Evolutionary conservation across 2,329 filamentous ascomycete species (phyloP), one percentile per base, ranked within the genome.

Genomic region (Trichoderma harzianum): DNA sequence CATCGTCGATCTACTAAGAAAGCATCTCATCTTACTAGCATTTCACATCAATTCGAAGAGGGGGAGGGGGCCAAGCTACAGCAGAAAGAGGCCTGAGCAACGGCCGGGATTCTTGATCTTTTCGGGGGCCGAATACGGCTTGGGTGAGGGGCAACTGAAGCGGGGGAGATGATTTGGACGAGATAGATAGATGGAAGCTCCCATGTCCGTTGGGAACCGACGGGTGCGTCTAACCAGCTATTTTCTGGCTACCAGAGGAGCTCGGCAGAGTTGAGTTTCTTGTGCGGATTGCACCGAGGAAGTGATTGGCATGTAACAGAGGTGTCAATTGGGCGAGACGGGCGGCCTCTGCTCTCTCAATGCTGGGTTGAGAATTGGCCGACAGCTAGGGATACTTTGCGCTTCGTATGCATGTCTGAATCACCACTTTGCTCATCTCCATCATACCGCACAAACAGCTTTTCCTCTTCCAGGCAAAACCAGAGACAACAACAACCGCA

Each of bases 141-240:
- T 68, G 70, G 21, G 63, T 72, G 70, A 68, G 70, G 70, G 70
- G 70, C 58, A 68, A 21, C 24, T 36, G 62, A 57, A 64, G 47
- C 47, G 64, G 70, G 70, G 55, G 24, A 58, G 43, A 43, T 30
- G 21, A 2, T 39, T 39, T 34, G 63, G 47, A 67, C n/a, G 39
- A 30, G 30, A 39, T 34, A 57, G 7, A 39, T 10, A 21, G 16
- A 16, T 32, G 11, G 34, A 16, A 43, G 55, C 21, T 58, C 32
- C 21, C 21, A 30, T 43, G 34, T 60, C 57, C 21, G 57, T 62
- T 69, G 66, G 66, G 28, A 69, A 61, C 57, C 66, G 66, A 69
- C 55, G 57, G 66, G 53, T 69, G 66, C 66, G 34, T 61, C 66
- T 21, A 21, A 24, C 28, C 55, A 26, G 34, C 7, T 57, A 12